These are phyloP conservation scores for Theileria annulata DNA, from an alignment of 169 alveolate species.

Conservation along the genomic window DNA sequence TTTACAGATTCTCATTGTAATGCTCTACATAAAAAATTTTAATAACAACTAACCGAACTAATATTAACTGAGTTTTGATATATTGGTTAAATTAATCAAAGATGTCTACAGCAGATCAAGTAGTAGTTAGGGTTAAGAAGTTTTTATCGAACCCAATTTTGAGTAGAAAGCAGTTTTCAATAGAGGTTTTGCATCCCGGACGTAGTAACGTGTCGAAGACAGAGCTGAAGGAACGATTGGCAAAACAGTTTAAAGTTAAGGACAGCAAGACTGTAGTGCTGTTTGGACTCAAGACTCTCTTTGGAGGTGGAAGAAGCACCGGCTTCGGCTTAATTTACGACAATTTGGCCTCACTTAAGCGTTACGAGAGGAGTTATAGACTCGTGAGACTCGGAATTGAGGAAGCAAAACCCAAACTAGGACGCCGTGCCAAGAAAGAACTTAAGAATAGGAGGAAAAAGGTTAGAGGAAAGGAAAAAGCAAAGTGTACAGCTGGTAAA, in stretches of 20 bases:
- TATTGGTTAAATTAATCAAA: background rate
- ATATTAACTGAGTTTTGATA: background rate
- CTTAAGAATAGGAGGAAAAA: conserved; percentile 86
- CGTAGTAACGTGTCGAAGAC: conserved; percentile 88
- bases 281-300: conserved; percentile 91
- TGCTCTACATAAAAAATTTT: background rate
- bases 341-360: conserved; percentile 84
- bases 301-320: conserved; percentile 95
- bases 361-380: conserved; percentile 86
- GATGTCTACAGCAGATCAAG: conserved; percentile 71
- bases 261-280: conserved; percentile 85
- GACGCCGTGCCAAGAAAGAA: conserved; percentile 86
- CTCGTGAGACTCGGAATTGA: conserved; percentile 84
- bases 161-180: conserved; percentile 88
- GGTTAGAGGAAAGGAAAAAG: conserved; percentile 77
- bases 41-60: conserved; percentile 4
- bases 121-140: conserved; percentile 84
- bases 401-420: conserved; percentile 76
- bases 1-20: conserved; percentile 7
- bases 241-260: conserved; percentile 84
- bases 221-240: conserved; percentile 87
- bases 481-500: conserved; percentile 67
- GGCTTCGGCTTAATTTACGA: conserved; percentile 94
- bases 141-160: conserved; percentile 88
- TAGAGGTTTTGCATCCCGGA: conserved; percentile 91